Conservation (phyloP, 768 basidiomycete species). For the Calocera viscosa region DNA sequence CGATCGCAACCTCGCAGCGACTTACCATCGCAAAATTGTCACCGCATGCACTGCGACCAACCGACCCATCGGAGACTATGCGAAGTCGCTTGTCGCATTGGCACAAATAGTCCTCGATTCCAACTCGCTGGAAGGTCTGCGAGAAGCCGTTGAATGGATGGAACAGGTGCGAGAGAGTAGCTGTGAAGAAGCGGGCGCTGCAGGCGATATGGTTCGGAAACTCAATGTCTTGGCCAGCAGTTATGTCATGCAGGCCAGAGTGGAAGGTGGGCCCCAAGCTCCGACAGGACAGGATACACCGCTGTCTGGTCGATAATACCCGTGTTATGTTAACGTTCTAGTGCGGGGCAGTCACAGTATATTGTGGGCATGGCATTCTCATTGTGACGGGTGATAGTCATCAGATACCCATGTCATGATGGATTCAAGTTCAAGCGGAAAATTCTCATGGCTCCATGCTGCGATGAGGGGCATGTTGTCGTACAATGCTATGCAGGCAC, state of each 20-base stretch:
- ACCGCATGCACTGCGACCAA: conserved; percentile 32
- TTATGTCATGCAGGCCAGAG: not conserved
- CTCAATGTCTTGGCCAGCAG: conserved; percentile 12
- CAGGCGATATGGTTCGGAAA: conserved; percentile 47
- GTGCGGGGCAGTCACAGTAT: too few species aligned
- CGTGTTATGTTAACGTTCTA: too few species aligned
- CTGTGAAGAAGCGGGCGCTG: conserved; percentile 64
- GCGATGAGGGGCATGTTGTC: not conserved
- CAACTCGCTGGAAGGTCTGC: conserved; percentile 10
- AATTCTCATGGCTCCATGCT: too few species aligned
- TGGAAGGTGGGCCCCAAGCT: not conserved
- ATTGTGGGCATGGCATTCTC: not conserved
- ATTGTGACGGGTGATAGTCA: not conserved
- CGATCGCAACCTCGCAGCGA: conserved; percentile 54
- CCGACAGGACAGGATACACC: not conserved
- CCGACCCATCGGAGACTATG: conserved; percentile 62
- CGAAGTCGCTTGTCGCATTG: conserved; percentile 72
- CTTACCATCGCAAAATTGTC: conserved; percentile 55
- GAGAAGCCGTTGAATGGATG: conserved; percentile 60
- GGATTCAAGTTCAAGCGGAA: too few species aligned
- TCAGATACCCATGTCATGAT: not conserved
- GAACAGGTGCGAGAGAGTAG: conserved; percentile 66
- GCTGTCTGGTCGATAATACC: not conserved
- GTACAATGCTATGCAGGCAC: not conserved
- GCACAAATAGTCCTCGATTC: conserved; percentile 57